Evolutionary conservation across 139 green algal genomes (phyloP), one percentile per base, ranked within the genome.

Genomic region (Auxenochlorella pyrenoidosa): DNA sequence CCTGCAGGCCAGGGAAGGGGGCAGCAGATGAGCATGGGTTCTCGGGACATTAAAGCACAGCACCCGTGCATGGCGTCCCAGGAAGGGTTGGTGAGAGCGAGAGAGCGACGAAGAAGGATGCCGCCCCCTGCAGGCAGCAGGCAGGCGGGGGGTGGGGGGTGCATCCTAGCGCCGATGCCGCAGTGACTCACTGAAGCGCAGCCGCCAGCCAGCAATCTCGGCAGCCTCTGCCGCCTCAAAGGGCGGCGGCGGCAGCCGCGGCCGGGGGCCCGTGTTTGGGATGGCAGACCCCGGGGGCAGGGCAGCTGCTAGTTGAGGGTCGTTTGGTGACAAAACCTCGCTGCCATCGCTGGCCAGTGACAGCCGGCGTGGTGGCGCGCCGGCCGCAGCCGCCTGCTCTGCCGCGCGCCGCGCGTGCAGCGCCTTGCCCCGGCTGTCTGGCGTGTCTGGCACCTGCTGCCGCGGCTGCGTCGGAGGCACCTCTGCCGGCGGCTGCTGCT

Each of bases 401-500:
- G 68, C 68, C n/a, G 15, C 22, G 28, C 16, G 38, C 68, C 12
- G 68, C 77, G 21, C 30, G 59, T 15, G 79, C 79, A 84, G 79
- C 40, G 3, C 51, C 59, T 76, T 85, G 63, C 80, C 80, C 0
- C 80, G 80, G 40, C 40, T 77, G 80, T 85, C 80, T 22, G 80
- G 82, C 5, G 66, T 78, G 44, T 34, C 66, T 28, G 82, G 43
- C 19, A 79, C 82, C 82, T 86, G 66, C 59, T 41, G 43, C 38
- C n/a, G 82, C 66, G 51, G 66, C 66, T n/a, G 82, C 70, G 82
- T 66, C 32, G 60, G 79, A 38, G 0, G 59, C 26, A 2, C 51
- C 36, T 22, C 78, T 36, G 78, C 44, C 32, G 32, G 30, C 75
- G 18, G 75, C 75, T 19, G 75, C 60, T 38, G 26, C 75, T 10